These are phyloP conservation scores for Coniochaeta sp. DNA, from an alignment of 2,329 filamentous ascomycete genomes.

Conservation along the genomic window DNA sequence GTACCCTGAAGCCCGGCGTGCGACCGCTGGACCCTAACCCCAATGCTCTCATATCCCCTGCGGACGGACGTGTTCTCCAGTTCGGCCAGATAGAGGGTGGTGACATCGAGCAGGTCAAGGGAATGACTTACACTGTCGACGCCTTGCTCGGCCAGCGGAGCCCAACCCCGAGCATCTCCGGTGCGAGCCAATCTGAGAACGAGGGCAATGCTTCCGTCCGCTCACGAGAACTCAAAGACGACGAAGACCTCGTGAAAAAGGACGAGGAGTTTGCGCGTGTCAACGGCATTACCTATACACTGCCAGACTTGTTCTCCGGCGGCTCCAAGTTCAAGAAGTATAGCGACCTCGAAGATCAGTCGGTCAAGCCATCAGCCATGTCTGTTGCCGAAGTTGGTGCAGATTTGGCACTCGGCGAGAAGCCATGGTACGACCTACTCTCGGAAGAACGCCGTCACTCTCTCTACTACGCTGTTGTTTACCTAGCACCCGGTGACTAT, in stretches of 20 bases:
- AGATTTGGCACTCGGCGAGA: slow-evolving; percentile 68
- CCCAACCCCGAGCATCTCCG: slow-evolving; percentile 46
- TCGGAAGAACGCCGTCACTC: slow-evolving; percentile 57
- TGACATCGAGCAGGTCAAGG: slow-evolving; percentile 97
- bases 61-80: slow-evolving; percentile 86
- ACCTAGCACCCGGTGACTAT: slow-evolving; percentile 95
- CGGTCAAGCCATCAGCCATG: slow-evolving; percentile 56
- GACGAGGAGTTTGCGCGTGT: slow-evolving; percentile 91
- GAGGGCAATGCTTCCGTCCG: slow-evolving; percentile 18
- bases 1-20: slow-evolving; percentile 80
- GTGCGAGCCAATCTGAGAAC: slow-evolving; percentile 20
- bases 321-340: slow-evolving; percentile 34
- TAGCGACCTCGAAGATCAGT: slow-evolving; percentile 61
- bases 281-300: slow-evolving; percentile 92
- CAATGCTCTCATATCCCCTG: slow-evolving; percentile 75
- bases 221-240: slow-evolving; percentile 25
- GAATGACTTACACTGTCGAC: slow-evolving; percentile 95
- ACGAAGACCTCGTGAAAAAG: slow-evolving; percentile 63
- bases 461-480: slow-evolving; percentile 91
- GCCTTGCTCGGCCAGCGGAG: slow-evolving; percentile 72
- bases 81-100: slow-evolving; percentile 88
- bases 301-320: slow-evolving; percentile 84
- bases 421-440: slow-evolving; percentile 64
- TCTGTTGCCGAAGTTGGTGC: slow-evolving; percentile 79
- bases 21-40: slow-evolving; percentile 78